Evolutionary conservation across 306 rosid genomes (phyloP).

Genomic region (Pterocarpus santalinus): DNA sequence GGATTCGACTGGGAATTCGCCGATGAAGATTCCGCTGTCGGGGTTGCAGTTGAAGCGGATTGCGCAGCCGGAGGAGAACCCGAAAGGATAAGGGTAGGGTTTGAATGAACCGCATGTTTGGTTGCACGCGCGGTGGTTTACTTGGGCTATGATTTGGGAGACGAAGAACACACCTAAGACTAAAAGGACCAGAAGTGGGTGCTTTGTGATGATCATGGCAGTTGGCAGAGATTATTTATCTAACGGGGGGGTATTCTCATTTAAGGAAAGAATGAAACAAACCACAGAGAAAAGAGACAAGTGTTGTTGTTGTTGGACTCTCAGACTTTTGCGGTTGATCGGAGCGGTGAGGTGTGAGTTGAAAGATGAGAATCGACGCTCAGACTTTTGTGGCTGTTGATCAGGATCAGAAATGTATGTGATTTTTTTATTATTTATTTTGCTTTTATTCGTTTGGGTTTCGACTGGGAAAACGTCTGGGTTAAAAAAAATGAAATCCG

Average conservation of each 20-base stretch:
- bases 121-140: constrained; percentile 47
- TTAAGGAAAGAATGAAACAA: not conserved
- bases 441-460: not conserved
- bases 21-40: constrained; percentile 50
- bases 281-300: not conserved
- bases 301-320: not conserved
- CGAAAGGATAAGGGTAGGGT: constrained; percentile 66
- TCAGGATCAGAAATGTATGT: constrained; percentile 28
- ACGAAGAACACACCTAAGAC: not conserved
- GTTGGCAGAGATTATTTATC: not conserved
- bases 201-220: constrained; percentile 50
- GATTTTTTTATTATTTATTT: not conserved
- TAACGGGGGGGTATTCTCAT: constrained; percentile 24
- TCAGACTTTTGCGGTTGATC: not conserved
- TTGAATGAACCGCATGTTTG: constrained; percentile 59
- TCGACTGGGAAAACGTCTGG: constrained; percentile 21
- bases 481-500: constrained; percentile 1
- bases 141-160: constrained; percentile 44
- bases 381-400: not conserved
- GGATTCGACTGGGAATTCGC: constrained; percentile 62
- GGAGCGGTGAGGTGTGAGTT: not conserved
- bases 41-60: constrained; percentile 69
- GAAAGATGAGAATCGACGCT: not conserved
- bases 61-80: constrained; percentile 79
- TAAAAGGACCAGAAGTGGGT: constrained; percentile 10